Percentiles rank a stretch among this genome's conserved stretches.
Evolutionary conservation across 495 filamentous ascomycete species (phyloP).

Genomic region (Thermothielavioides terrestris): DNA sequence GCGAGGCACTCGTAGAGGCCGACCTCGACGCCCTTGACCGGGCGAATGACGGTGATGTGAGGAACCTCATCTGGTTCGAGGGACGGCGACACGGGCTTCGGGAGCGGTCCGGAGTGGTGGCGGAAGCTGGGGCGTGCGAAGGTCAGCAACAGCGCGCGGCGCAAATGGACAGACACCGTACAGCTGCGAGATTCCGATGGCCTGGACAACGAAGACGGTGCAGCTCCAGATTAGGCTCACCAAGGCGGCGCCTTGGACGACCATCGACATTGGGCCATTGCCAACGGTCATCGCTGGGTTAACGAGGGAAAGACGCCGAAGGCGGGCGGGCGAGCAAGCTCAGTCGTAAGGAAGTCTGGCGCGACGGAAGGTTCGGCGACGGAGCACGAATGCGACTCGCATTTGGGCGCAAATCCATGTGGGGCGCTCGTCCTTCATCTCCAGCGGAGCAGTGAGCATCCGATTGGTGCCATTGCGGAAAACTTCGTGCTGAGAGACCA

Average conservation of each 20-base stretch:
- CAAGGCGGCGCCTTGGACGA: slow-evolving; percentile 35
- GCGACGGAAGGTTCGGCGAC: slow-evolving; percentile 5
- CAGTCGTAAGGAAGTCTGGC: not conserved
- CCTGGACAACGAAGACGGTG: slow-evolving; percentile 40
- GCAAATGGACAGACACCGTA: slow-evolving; percentile 15
- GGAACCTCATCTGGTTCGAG: slow-evolving; percentile 46
- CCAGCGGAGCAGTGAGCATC: no score
- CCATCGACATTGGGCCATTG: slow-evolving; percentile 31
- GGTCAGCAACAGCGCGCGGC: slow-evolving; percentile 10
- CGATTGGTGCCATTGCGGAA: no score
- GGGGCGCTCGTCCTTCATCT: no score
- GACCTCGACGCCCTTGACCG: slow-evolving; percentile 86
- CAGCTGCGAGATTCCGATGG: slow-evolving; percentile 45
- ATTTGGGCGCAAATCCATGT: slow-evolving; percentile 9
- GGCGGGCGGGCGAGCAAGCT: not conserved
- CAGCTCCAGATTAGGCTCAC: slow-evolving; percentile 43
- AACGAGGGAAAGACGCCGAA: not conserved
- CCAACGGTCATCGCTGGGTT: not conserved
- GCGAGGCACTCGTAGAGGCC: slow-evolving; percentile 86
- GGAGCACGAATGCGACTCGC: not conserved
- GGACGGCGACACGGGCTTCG: slow-evolving; percentile 35
- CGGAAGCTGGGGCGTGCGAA: slow-evolving; percentile 35
- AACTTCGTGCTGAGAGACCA: no score
- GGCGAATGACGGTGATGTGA: slow-evolving; percentile 88
- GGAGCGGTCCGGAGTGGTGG: slow-evolving; percentile 39